Base-by-base conservation (phyloP, 495 filamentous ascomycete genomes). In the Neurospora tetraspora region DNA sequence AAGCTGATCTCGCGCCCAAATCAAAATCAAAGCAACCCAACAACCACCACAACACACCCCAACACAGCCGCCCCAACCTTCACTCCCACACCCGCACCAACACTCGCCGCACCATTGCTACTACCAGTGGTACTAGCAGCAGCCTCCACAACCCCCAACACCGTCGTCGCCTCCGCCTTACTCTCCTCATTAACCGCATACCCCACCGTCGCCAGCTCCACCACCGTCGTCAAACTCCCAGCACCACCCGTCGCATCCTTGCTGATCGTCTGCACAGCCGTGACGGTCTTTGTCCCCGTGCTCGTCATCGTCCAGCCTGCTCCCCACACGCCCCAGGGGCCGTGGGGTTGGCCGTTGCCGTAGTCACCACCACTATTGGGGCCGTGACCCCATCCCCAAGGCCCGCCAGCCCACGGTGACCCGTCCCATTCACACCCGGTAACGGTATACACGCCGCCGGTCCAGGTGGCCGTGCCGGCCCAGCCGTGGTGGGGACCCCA, bases 401-500 rank as follows among this genome's bases (percentile, higher is more conserved):
- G 84, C 4, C 83, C 83, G 68, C 83, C 83, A 20, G 81, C 82
- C 84, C 84, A 85, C 1, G 82, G 81, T n/a, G 80, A 82, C 12
- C 84, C 84, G 72, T 77, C 74, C 77, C 82, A 85, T 59, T 83
- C 77, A 74, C 84, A 85, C 2, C 84, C 84, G 4, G 83, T 85
- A 4, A 85, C 82, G 39, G 84, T 85, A 53, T 83, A 84, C 40
- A 79, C 79, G 45, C 84, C 84, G 23, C 82, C 82, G 11, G 80
- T 75, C 82, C 82, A 85, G 71, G 83, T 84, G 23, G 47, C 72
- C 68, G 36, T 70, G 43, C 72, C 70, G 71, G 68, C 40, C 68
- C 75, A 68, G 61, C 61, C 69, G 72, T 72, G 70, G 59, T 34
- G 38, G 14, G 59, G 45, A 23, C 68, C 70, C 43, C 71, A 43